These are phyloP conservation scores for Anthracocystis panici-leucophaei DNA, from an alignment of 1,284 basidiomycete species.

Conservation along the genomic window DNA sequence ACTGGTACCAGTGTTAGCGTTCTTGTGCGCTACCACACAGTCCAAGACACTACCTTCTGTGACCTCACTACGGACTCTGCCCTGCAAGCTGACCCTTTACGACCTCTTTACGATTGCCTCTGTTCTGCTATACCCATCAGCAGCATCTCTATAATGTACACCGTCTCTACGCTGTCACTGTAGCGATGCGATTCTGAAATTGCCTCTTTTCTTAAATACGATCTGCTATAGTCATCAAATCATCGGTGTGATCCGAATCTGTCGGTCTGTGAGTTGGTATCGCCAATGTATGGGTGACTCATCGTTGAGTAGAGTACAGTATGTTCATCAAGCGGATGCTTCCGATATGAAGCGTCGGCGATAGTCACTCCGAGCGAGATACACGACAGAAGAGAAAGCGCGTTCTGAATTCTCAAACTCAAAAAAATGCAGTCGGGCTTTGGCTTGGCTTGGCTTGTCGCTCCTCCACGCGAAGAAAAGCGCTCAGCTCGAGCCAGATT, in stretches of 20 bases:
- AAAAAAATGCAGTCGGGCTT: background rate
- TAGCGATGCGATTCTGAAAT: conserved; percentile 14
- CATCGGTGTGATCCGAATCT: background rate
- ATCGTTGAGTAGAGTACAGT: too few relatives aligned
- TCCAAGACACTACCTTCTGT: background rate
- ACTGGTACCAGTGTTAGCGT: too few relatives aligned
- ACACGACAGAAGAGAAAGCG: conserved; percentile 12
- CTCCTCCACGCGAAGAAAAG: conserved; percentile 15
- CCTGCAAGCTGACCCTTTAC: background rate
- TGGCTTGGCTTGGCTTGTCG: background rate
- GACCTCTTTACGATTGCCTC: conserved; percentile 10
- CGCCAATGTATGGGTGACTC: background rate
- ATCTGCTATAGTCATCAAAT: background rate
- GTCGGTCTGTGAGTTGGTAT: background rate
- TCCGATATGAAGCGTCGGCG: conserved; percentile 4
- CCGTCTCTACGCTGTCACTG: background rate
- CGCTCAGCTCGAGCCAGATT: conserved; percentile 8
- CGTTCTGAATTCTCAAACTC: background rate
- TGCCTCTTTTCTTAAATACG: background rate
- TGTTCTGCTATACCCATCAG: conserved; percentile 34
- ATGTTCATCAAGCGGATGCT: background rate
- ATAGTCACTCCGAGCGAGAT: conserved; percentile 7
- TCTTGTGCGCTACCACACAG: background rate
- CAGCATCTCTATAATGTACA: conserved; percentile 8
- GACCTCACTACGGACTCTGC: background rate